These are phyloP conservation scores for Lentinula aciculospora DNA, from an alignment of 768 basidiomycete species.

Conservation along the genomic window DNA sequence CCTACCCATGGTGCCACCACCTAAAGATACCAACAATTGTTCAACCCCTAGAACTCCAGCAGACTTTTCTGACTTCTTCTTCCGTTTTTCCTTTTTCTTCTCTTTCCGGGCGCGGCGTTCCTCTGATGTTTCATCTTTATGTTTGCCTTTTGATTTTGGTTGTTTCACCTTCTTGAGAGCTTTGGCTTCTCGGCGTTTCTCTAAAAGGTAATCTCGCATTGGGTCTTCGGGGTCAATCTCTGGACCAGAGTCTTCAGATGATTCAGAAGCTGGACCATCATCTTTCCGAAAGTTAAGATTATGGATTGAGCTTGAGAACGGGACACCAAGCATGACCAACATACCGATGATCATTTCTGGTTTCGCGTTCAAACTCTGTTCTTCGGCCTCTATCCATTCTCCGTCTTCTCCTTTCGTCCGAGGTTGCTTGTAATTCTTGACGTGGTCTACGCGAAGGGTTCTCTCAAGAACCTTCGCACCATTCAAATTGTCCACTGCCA, in stretches of 20 bases:
- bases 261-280: constrained; percentile 52
- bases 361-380: constrained; percentile 82
- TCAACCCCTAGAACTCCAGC: constrained; percentile 63
- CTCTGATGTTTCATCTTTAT: constrained; percentile 73
- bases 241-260: constrained; percentile 56
- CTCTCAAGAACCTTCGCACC: constrained; percentile 84
- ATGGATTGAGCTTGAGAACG: constrained; percentile 1
- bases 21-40: constrained; percentile 51
- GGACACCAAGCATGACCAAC: constrained; percentile 11
- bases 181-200: constrained; percentile 68
- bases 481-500: constrained; percentile 98
- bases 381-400: constrained; percentile 80
- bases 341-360: constrained; percentile 65
- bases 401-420: constrained; percentile 75
- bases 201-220: constrained; percentile 89
- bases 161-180: constrained; percentile 55
- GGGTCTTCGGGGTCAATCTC: constrained; percentile 95
- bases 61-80: constrained; percentile 49
- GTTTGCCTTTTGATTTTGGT: constrained; percentile 53
- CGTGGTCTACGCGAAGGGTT: constrained; percentile 89
- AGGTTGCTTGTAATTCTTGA: constrained; percentile 87
- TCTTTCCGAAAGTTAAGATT: constrained; percentile 26
- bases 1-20: constrained; percentile 18
- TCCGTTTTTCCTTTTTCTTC: constrained; percentile 65
- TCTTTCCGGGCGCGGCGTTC: constrained; percentile 74